A percentile compares a stretch with the other conserved stretches of the same genome.
phyloP scores from a whole-genome alignment of 2,329 filamentous ascomycete species.

The Biscogniauxia sp. region DNA sequence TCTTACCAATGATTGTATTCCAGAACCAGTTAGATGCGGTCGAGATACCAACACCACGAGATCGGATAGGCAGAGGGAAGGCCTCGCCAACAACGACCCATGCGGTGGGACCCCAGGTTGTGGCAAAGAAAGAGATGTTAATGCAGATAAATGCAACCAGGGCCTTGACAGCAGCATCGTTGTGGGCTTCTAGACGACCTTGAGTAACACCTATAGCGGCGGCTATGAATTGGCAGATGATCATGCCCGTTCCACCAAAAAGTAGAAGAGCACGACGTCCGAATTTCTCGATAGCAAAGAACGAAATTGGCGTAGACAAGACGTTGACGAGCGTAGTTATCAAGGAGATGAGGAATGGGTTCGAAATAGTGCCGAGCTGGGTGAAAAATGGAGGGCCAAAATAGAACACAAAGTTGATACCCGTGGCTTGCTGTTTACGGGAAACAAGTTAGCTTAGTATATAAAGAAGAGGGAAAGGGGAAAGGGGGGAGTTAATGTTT shows the following conservation, averaged over 20 bases:
- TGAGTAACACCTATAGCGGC: conserved; percentile 55
- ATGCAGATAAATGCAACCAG: conserved; percentile 76
- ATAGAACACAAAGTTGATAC: conserved; percentile 76
- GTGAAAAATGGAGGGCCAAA: conserved; percentile 70
- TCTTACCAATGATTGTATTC: conserved; percentile 52
- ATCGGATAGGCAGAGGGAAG: conserved; percentile 72
- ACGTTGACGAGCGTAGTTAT: conserved; percentile 78
- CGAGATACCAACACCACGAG: conserved; percentile 67
- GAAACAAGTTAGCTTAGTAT: not conserved
- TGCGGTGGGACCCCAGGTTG: conserved; percentile 68
- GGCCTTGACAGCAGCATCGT: conserved; percentile 39
- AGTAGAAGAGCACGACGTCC: conserved; percentile 69
- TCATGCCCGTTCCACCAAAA: conserved; percentile 68
- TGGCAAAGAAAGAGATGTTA: conserved; percentile 78
- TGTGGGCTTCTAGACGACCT: conserved; percentile 30
- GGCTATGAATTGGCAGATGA: conserved; percentile 68
- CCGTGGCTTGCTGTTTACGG: conserved; percentile 28
- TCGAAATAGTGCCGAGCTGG: conserved; percentile 59
- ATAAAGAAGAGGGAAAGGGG: too few relatives aligned
- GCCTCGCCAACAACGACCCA: conserved; percentile 74
- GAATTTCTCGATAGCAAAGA: conserved; percentile 68
- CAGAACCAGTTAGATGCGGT: conserved; percentile 75
- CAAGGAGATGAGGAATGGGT: conserved; percentile 70
- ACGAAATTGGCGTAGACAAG: conserved; percentile 67
- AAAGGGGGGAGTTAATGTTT: too few relatives aligned